Evolutionary conservation across 164 flowering plant species (phyloP), one percentile per base, ranked within the genome.

Genomic region (Pachysandra terminalis): DNA sequence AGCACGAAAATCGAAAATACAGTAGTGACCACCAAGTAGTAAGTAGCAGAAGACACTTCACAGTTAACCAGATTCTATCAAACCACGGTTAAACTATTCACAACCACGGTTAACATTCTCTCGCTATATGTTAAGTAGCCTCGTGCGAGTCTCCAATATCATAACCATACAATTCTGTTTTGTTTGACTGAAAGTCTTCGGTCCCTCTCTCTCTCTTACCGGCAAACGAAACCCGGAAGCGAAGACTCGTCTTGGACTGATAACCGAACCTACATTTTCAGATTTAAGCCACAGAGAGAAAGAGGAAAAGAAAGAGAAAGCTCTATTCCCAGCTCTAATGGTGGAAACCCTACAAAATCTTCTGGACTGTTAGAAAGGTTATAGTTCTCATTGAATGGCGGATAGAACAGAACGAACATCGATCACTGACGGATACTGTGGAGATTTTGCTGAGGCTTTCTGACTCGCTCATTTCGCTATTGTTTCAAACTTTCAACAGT

Each of bases 181-280:
- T 45, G 69, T 61, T 74, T 73, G 78, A 77, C 79, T 71, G 68
- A 5, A 35, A 17, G 69, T 53, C 66, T 7, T 32, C 37, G 3
- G 5, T 32, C 37, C 7, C 51, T 45, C 51, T 45, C 51, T 15
- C 51, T 15, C 51, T 45, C 51, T 2, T 45, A 10, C 16, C 51
- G 17, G 51, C 51, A 12, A 45, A 45, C 51, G 15, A 45, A 12
- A 15, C 10, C 17, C 15, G 17, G 51, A 45, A 45, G 51, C 10
- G 51, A 45, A 45, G 51, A 45, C 51, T 45, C 51, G 51, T 45
- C 51, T 45, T 45, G 51, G 51, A 45, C 51, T 45, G 51, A 45
- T 45, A 45, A 45, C 16, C 17, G 51, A 45, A 13, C 51, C 51
- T 5, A 45, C 51, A 45, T 45, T 45, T 5, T 45, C 51, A 45